phyloP scores from a whole-genome alignment of 257 asterid species.

The Eucommia ulmoides region DNA sequence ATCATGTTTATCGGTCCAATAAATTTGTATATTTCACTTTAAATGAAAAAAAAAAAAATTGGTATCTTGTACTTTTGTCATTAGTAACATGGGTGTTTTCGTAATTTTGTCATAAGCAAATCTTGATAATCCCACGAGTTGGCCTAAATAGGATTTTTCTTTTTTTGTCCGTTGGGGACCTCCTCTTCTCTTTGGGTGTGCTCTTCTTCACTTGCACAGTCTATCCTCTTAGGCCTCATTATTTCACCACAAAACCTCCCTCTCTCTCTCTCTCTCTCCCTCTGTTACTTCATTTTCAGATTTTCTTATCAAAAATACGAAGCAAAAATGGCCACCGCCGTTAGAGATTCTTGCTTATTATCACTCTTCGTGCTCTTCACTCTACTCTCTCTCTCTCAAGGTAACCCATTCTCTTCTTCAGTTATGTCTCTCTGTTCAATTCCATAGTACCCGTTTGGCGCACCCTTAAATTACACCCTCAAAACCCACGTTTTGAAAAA shows the following conservation, averaged over 20 bases:
- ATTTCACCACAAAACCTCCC: constrained; percentile 37
- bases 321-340: constrained; percentile 21
- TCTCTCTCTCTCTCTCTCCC: constrained; percentile 20
- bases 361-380: constrained; percentile 29
- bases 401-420: constrained; percentile 9
- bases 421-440: too few species aligned
- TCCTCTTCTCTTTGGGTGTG: constrained; percentile 27
- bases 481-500: too few species aligned
- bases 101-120: too few species aligned
- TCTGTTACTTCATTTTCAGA: constrained; percentile 6
- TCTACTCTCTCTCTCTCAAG: constrained; percentile 16
- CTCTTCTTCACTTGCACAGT: constrained; percentile 29
- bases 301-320: constrained; percentile 6
- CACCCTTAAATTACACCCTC: too few species aligned
- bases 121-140: too few species aligned
- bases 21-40: too few species aligned
- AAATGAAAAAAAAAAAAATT: too few species aligned
- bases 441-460: too few species aligned
- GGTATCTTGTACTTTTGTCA: too few species aligned
- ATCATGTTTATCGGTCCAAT: too few species aligned
- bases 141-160: too few species aligned
- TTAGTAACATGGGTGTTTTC: too few species aligned
- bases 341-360: constrained; percentile 14
- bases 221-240: constrained; percentile 45
- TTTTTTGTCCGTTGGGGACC: constrained; percentile 77